Conservation (phyloP, 805 yeast species). For the Kodamaea nitidulidarum region DNA sequence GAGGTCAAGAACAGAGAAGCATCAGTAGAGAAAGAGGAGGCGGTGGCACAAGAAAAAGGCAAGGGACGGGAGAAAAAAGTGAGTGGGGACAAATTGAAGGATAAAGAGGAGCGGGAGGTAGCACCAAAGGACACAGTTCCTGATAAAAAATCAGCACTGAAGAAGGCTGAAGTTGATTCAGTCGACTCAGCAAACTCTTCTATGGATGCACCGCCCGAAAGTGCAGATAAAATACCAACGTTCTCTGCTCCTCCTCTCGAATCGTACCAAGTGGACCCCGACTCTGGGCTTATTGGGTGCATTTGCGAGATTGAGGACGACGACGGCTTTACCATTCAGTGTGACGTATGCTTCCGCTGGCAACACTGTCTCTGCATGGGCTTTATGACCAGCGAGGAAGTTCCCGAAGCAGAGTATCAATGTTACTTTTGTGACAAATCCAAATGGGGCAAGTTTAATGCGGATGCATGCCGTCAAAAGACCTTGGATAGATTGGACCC, state of each 20-base stretch:
- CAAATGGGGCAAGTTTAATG: slow-evolving; percentile 43
- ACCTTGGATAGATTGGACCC: slow-evolving; percentile 29
- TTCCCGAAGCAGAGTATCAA: slow-evolving; percentile 70
- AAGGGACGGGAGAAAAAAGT: slow-evolving; percentile 1
- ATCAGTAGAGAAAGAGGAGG: slow-evolving; percentile 1
- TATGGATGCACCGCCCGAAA: no score
- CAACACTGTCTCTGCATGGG: slow-evolving; percentile 93
- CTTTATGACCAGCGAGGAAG: slow-evolving; percentile 63
- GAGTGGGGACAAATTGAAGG: slow-evolving; percentile 1
- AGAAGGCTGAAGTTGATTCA: no score
- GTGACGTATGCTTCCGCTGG: slow-evolving; percentile 91
- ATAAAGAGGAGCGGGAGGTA: background rate
- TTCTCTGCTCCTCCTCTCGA: slow-evolving; percentile 29
- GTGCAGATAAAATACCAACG: background rate
- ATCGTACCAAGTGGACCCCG: slow-evolving; percentile 66
- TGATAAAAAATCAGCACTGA: background rate
- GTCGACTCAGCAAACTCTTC: no score
- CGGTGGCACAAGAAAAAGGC: background rate
- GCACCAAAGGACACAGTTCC: background rate
- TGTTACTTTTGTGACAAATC: slow-evolving; percentile 69
- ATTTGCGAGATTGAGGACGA: slow-evolving; percentile 84
- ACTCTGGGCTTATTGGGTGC: slow-evolving; percentile 84
- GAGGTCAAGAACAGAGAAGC: slow-evolving; percentile 14
- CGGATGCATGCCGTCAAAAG: slow-evolving; percentile 27
- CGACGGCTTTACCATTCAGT: slow-evolving; percentile 92